Evolutionary conservation across 176 grass and related monocot genomes (phyloP), one percentile per base, ranked within the genome.

Genomic region (Aegilops speltoides): DNA sequence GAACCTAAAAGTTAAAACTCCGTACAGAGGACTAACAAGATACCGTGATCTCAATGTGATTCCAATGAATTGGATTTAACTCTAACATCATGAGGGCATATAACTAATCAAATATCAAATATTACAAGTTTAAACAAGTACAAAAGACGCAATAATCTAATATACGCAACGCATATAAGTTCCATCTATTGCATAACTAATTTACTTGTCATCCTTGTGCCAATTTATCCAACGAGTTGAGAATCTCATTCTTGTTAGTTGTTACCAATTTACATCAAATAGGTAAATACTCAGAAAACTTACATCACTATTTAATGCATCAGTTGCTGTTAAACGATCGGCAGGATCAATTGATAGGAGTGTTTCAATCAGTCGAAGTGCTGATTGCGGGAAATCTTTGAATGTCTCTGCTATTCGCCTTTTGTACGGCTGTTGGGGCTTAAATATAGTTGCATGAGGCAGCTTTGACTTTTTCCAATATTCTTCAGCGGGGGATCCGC

Each of bases 401-500:
- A 96, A 96, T 85, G 94, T 93, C 64, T 96, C 86, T 6, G 91
- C 84, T 89, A 96, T 89, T 72, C 91, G 57, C 68, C 94, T 90
- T 76, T 73, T 93, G 83, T 96, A 96, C 34, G 94, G 89, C 10
- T 96, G 91, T 13, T 96, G 94, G 56, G 94, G 94, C 78, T 96
- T 96, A 85, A 96, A 96, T 88, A 96, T 96, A 14, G 94, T 96
- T 56, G 94, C 94, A 89, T 96, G 91, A 57, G 91, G 94, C 84
- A 96, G 83, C 84, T 96, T 96, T 19, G 94, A 96, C 64, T 96
- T 96, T 86, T 93, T 96, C 94, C 94, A 96, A 73, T 93, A 96
- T 83, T 96, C 94, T 91, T 96, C 94, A 17, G 91, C 87, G 0
- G 94, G 94, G 79, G 94, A 96, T 82, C 94, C 94, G 6, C 94